These are phyloP conservation scores for Aphanomyces stellatus DNA, from an alignment of 352 stramenopile species.

Conservation along the genomic window DNA sequence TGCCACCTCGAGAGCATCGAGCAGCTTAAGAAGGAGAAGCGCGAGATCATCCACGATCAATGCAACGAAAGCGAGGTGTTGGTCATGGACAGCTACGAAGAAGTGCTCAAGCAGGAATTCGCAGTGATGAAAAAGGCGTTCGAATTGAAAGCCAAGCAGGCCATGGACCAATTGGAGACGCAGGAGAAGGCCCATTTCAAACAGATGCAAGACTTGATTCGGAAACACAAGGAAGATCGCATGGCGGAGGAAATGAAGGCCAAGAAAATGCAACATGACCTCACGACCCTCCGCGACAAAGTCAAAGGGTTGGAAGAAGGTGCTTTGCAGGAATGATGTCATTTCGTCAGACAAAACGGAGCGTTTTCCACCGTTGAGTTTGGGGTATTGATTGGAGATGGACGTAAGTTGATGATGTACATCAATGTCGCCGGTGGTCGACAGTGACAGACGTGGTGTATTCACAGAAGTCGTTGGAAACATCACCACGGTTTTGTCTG, in stretches of 20 bases:
- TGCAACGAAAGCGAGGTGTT: neutral
- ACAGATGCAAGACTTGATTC: neutral
- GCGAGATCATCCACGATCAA: neutral
- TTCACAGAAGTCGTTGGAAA: no score
- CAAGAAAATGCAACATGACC: slow-evolving; percentile 3
- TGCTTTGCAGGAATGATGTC: neutral
- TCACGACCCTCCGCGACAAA: neutral
- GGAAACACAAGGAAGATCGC: slow-evolving; percentile 9
- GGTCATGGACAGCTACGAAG: neutral
- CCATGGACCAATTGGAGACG: neutral
- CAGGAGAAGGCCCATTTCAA: slow-evolving; percentile 7
- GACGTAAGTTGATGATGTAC: no score
- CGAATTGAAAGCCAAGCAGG: slow-evolving; percentile 6
- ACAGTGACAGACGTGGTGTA: no score
- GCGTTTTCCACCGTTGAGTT: neutral
- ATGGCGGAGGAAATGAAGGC: neutral
- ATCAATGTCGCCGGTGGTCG: no score
- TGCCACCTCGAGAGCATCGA: slow-evolving; percentile 5
- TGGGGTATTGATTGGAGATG: neutral
- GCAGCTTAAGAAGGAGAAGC: slow-evolving; percentile 11
- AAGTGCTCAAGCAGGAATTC: slow-evolving; percentile 8
- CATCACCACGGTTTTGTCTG: no score
- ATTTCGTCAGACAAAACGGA: neutral
- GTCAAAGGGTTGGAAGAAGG: no score
- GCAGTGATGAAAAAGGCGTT: neutral